Conservation (phyloP, 2,329 filamentous ascomycete genomes). For the Colletotrichum sp. region DNA sequence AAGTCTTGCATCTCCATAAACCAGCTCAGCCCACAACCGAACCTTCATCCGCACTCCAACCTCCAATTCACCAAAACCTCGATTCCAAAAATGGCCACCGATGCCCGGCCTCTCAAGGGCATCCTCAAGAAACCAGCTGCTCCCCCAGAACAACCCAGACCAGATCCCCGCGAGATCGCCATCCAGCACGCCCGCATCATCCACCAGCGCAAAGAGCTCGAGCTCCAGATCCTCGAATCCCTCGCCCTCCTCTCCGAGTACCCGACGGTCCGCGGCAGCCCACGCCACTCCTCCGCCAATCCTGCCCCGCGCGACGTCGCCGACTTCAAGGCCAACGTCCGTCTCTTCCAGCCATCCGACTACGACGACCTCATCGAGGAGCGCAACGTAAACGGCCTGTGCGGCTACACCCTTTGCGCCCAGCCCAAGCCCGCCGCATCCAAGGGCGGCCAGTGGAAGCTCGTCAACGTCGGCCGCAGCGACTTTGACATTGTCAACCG, state of each 20-base stretch:
- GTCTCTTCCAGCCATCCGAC: constrained; percentile 82
- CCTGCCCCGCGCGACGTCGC: constrained; percentile 63
- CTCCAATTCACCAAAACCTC: background rate
- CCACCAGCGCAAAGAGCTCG: constrained; percentile 80
- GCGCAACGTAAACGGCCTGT: constrained; percentile 81
- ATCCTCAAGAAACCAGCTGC: constrained; percentile 63
- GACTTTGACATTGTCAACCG: constrained; percentile 72
- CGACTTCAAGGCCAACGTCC: constrained; percentile 70
- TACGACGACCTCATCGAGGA: constrained; percentile 90
- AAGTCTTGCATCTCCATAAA: background rate
- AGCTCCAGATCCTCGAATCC: constrained; percentile 73
- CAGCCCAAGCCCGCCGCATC: constrained; percentile 62
- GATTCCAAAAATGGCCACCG: constrained; percentile 45
- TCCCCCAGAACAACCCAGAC: constrained; percentile 39
- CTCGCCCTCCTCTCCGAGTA: constrained; percentile 74
- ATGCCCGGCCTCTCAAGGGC: constrained; percentile 50
- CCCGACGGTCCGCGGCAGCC: constrained; percentile 40
- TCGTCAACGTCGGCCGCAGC: constrained; percentile 58
- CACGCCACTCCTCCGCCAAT: constrained; percentile 46
- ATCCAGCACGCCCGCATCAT: constrained; percentile 83
- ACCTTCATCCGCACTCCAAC: background rate
- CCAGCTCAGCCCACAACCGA: background rate
- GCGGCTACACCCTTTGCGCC: constrained; percentile 84
- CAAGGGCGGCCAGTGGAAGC: constrained; percentile 69
- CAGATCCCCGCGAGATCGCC: constrained; percentile 66